Evolutionary conservation across 176 grass and related monocot species (phyloP).

Genomic region (Eleusine indica): DNA sequence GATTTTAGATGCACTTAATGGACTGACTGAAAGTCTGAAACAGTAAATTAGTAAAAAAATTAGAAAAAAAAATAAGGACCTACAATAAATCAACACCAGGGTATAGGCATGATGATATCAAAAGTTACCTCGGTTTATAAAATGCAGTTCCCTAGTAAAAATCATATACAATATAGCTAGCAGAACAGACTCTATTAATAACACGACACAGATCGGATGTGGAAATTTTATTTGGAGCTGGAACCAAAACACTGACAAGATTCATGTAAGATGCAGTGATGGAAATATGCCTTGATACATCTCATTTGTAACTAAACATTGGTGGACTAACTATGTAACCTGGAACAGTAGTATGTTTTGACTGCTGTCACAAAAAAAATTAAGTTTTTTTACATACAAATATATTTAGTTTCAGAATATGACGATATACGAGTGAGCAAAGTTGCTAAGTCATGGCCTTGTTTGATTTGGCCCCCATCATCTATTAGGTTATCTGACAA

Average conservation of each 20-base stretch:
- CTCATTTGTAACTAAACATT: not conserved
- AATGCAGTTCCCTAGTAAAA: not conserved
- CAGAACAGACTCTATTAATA: not conserved
- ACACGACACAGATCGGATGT: not conserved
- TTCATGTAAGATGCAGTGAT: not conserved
- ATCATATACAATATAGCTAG: not conserved
- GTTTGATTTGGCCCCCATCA: not conserved
- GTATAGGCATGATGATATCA: not conserved
- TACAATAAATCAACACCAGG: constrained; percentile 21
- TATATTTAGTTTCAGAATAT: not conserved
- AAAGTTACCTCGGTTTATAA: not conserved
- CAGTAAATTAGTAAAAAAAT: not conserved
- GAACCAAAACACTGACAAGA: not conserved
- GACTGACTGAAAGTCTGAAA: not conserved
- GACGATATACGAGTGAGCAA: not conserved
- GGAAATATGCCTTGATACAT: not conserved
- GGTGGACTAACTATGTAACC: not conserved
- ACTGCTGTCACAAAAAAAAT: not conserved
- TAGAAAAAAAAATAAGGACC: not conserved
- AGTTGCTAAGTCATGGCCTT: not conserved
- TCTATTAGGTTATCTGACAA: not conserved
- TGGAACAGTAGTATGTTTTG: not conserved
- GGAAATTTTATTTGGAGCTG: not conserved
- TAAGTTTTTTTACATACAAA: not conserved
- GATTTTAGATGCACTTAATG: not conserved